Evolutionary conservation across 495 filamentous ascomycete species (phyloP), one percentile per base, ranked within the genome.

Genomic region (Aspergillus coremiiformis): DNA sequence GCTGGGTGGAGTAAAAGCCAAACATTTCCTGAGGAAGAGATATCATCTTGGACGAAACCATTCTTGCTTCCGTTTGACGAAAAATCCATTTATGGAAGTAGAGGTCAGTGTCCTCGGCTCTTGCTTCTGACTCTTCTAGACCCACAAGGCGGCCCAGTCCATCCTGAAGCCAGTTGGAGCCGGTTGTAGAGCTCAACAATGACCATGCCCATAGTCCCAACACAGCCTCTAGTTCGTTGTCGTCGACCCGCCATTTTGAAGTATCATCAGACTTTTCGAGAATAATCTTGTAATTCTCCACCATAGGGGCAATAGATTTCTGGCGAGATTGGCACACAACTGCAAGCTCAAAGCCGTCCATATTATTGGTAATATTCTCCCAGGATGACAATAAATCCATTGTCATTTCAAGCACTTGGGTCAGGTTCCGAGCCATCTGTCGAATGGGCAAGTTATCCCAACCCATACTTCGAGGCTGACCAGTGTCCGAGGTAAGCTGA

Each of bases 71-170:
- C 0, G 54, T 63, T 20, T 66, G 61, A 1, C 64, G 58, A 24
- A 59, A 67, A 2, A 73, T 70, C 68, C 70, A 73, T 51, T 71
- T 73, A n/a, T 66, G 58, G 47, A 68, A 73, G 30, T 63, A 60
- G 9, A 65, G 57, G 24, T 66, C 65, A 1, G 62, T 66, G 19
- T 58, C 53, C 30, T 61, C 39, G 5, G 39, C 23, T 0, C 44
- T 55, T 1, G 66, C 61, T 26, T 71, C 60, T 0, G 42, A 43
- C 24, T 56, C 39, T 6, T 37, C 58, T 10, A 71, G 23, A 1
- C 70, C 68, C 29, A 73, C 57, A 7, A 66, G 50, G 1, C 69
- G 62, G 22, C 33, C 45, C 8, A 71, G 60, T 26, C 30, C 49
- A 9, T 54, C 43, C 11, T 54, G 27, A 0, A 29, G 45, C 58